Evolutionary conservation across 1,139 yeast species (phyloP).

Genomic region (Sugiyamaella castrensis): DNA sequence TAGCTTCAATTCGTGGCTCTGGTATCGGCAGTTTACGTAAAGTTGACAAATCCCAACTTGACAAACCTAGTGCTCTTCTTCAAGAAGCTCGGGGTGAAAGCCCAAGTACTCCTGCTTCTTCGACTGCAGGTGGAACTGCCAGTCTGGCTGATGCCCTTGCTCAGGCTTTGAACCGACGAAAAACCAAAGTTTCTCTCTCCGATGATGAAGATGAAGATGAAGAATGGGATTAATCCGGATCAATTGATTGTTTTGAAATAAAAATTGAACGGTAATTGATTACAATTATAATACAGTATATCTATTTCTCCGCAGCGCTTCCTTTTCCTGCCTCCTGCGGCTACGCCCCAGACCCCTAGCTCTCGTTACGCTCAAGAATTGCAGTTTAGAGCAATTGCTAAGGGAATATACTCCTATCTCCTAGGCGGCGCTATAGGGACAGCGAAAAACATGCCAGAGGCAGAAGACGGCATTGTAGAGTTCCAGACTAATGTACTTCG

Average conservation of each 20-base stretch:
- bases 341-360: no score
- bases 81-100: conserved; percentile 70
- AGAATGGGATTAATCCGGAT: conserved; percentile 48
- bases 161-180: conserved; percentile 77
- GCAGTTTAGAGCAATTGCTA: no score
- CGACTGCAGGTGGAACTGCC: conserved; percentile 48
- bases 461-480: no score
- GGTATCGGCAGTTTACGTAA: conserved; percentile 66
- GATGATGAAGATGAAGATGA: conserved; percentile 84
- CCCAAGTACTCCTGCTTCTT: conserved; percentile 35
- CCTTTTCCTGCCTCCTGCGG: no score
- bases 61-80: conserved; percentile 67
- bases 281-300: no score
- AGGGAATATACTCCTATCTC: no score
- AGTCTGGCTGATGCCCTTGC: conserved; percentile 84
- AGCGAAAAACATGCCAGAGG: no score
- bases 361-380: no score
- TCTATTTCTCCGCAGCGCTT: no score
- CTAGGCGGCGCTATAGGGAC: no score
- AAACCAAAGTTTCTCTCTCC: conserved; percentile 75
- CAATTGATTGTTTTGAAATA: neutral
- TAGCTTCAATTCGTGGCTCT: conserved; percentile 82
- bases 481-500: no score
- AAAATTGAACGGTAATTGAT: no score
- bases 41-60: conserved; percentile 80